These are phyloP conservation scores for Ogataea methylovora DNA, from an alignment of 805 yeast genomes.

Conservation along the genomic window DNA sequence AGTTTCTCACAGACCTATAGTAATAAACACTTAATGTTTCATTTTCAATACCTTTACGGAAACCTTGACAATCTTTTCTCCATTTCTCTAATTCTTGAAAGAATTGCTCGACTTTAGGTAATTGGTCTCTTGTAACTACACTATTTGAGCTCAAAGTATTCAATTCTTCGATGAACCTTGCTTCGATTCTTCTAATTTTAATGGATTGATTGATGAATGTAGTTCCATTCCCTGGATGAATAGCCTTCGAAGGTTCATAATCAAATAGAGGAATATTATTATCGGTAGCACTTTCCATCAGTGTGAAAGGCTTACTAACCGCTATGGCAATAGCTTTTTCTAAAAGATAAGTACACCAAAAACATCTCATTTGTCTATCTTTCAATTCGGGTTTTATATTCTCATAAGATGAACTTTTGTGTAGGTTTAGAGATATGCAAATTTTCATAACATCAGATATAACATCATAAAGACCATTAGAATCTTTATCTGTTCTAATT, in stretches of 20 bases:
- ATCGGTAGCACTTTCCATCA: conserved; percentile 45
- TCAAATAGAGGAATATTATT: conserved; percentile 42
- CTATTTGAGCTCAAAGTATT: conserved; percentile 28
- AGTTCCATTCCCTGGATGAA: conserved; percentile 26
- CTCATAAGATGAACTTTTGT: conserved; percentile 28
- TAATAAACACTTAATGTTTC: conserved; percentile 54
- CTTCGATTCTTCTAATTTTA: conserved; percentile 50
- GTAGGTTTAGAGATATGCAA: conserved; percentile 30
- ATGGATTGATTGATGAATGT: conserved; percentile 51
- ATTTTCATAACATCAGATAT: conserved; percentile 44
- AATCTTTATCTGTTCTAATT: conserved; percentile 55
- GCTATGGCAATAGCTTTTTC: conserved; percentile 58
- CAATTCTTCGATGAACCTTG: conserved; percentile 47
- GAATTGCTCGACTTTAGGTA: conserved; percentile 43
- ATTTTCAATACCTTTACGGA: conserved; percentile 43
- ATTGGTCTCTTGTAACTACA: conserved; percentile 27
- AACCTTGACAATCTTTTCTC: conserved; percentile 45
- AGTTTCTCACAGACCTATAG: conserved; percentile 49
- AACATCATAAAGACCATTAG: conserved; percentile 44
- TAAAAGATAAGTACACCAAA: conserved; percentile 58
- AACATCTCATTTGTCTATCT: conserved; percentile 42
- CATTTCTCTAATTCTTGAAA: conserved; percentile 51
- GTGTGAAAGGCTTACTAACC: conserved; percentile 48
- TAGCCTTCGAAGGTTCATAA: conserved; percentile 31
- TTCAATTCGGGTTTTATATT: conserved; percentile 16